Conservation (phyloP, 164 flowering plant genomes). For the Platanus orientalis region DNA sequence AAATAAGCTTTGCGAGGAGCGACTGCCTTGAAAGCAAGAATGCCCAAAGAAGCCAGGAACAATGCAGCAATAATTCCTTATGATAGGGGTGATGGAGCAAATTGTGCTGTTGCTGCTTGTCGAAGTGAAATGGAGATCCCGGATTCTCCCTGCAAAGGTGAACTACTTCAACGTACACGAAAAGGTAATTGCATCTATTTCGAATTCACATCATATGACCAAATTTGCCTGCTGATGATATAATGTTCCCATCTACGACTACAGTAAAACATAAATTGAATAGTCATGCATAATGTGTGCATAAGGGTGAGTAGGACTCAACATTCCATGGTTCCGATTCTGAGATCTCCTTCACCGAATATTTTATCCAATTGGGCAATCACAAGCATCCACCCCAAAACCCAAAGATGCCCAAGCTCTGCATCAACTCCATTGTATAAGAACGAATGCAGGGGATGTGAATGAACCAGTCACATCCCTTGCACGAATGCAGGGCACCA, state of each 20-base stretch:
- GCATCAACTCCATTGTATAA: not conserved
- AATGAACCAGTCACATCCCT: not conserved
- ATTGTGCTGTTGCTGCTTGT: conserved; percentile 20
- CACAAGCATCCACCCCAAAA: no score
- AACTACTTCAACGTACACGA: conserved; percentile 50
- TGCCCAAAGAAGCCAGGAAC: conserved; percentile 62
- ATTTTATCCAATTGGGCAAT: no score
- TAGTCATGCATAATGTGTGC: not conserved
- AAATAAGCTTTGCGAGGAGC: conserved; percentile 76
- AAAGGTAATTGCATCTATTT: conserved; percentile 50
- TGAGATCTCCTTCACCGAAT: no score
- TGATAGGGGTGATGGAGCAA: conserved; percentile 40
- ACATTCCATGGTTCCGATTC: no score
- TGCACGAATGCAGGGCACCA: no score
- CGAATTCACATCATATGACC: not conserved
- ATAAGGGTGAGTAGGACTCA: no score
- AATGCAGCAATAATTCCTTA: conserved; percentile 71
- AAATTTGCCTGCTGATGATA: not conserved
- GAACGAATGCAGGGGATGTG: not conserved
- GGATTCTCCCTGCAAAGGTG: conserved; percentile 50
- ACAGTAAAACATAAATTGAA: not conserved
- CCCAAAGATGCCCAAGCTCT: not conserved
- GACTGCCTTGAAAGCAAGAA: conserved; percentile 60
- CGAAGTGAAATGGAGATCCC: conserved; percentile 26
- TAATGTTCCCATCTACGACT: not conserved